These are phyloP conservation scores for Xylariaceae sp. DNA, from an alignment of 2,329 filamentous ascomycete genomes.

Conservation along the genomic window DNA sequence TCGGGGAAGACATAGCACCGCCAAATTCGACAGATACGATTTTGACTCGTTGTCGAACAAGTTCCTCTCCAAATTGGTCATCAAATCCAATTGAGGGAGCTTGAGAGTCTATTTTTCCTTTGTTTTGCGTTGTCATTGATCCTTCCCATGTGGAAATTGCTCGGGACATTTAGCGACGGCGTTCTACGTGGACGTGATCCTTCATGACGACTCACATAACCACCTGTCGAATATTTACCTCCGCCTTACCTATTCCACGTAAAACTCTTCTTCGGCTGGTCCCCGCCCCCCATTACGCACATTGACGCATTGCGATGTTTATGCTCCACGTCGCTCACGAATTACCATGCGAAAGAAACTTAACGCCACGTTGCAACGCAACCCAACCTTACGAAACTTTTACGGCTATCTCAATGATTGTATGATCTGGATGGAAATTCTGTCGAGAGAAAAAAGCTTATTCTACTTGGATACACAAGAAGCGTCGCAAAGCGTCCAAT, in stretches of 20 bases:
- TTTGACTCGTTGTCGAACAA: slow-evolving; percentile 97
- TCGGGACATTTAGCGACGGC: slow-evolving; percentile 42
- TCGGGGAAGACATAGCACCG: slow-evolving; percentile 64
- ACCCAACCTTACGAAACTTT: slow-evolving; percentile 30
- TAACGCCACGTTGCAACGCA: slow-evolving; percentile 22
- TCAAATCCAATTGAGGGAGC: slow-evolving; percentile 70
- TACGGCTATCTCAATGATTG: slow-evolving; percentile 32
- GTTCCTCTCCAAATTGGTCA: slow-evolving; percentile 93
- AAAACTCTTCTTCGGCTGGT: slow-evolving; percentile 27
- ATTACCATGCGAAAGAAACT: slow-evolving; percentile 13
- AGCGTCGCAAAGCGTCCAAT: slow-evolving; percentile 25
- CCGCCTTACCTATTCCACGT: slow-evolving; percentile 24
- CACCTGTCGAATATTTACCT: slow-evolving; percentile 21
- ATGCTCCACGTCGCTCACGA: slow-evolving; percentile 25
- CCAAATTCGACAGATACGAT: slow-evolving; percentile 84
- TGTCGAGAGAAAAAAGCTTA: slow-evolving; percentile 5
- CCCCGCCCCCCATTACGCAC: slow-evolving; percentile 20
- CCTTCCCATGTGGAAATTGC: slow-evolving; percentile 30
- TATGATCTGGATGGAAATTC: slow-evolving; percentile 29
- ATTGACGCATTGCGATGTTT: slow-evolving; percentile 26
- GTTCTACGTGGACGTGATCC: slow-evolving; percentile 38
- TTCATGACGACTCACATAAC: slow-evolving; percentile 30
- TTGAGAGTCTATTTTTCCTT: slow-evolving; percentile 21
- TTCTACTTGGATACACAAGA: slow-evolving; percentile 22
- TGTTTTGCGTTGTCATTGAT: slow-evolving; percentile 30